phyloP scores from a whole-genome alignment of 768 basidiomycete species.

The Pleurotus salmoneostramineus region DNA sequence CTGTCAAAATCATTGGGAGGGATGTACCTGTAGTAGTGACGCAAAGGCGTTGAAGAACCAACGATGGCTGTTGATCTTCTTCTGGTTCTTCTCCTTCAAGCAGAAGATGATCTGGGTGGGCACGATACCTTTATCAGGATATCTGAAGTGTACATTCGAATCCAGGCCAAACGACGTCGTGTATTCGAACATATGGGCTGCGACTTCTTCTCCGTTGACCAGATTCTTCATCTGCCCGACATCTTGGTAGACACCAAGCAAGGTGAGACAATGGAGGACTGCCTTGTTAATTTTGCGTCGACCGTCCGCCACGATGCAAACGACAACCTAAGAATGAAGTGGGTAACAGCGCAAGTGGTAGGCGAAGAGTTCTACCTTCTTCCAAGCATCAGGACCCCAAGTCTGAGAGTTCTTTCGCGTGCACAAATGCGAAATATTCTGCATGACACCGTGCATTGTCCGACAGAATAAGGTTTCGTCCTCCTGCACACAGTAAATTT shows the following conservation, averaged over 20 bases:
- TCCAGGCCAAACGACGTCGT: slow-evolving; percentile 80
- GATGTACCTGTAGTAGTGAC: slow-evolving; percentile 74
- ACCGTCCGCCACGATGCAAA: slow-evolving; percentile 89
- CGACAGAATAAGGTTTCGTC: slow-evolving; percentile 89
- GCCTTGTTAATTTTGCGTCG: slow-evolving; percentile 79
- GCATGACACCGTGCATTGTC: slow-evolving; percentile 94
- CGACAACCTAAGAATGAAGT: slow-evolving; percentile 60
- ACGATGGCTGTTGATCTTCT: slow-evolving; percentile 95
- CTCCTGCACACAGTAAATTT: slow-evolving; percentile 43
- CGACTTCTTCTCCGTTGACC: slow-evolving; percentile 70
- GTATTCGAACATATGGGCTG: slow-evolving; percentile 75
- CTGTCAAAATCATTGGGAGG: too few relatives aligned
- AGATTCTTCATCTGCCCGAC: slow-evolving; percentile 56
- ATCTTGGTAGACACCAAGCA: slow-evolving; percentile 88
- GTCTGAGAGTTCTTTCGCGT: slow-evolving; percentile 87
- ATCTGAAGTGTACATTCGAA: slow-evolving; percentile 76
- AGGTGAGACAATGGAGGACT: slow-evolving; percentile 83
- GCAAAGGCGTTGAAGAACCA: slow-evolving; percentile 98
- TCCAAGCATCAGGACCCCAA: slow-evolving; percentile 96
- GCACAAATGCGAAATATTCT: slow-evolving; percentile 76
- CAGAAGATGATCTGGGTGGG: slow-evolving; percentile 94
- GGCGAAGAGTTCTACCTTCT: too few relatives aligned
- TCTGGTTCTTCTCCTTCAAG: slow-evolving; percentile 91
- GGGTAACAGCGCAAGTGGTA: too few relatives aligned
- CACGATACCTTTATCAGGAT: slow-evolving; percentile 89